Evolutionary conservation across 225 moss, liverwort and hornwort species (phyloP).

Genomic region (Sphagnum contortum): DNA sequence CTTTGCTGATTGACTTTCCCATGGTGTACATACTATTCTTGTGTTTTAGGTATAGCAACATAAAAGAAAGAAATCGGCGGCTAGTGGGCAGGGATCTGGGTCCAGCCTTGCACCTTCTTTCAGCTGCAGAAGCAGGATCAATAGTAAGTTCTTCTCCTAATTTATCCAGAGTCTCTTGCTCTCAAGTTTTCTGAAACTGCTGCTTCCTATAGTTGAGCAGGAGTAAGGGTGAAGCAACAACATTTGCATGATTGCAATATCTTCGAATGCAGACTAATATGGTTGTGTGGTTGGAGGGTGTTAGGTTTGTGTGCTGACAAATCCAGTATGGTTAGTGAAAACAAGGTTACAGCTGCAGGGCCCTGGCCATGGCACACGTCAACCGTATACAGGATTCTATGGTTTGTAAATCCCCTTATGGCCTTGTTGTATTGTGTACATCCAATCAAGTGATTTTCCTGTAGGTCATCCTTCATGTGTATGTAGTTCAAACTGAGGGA

Average conservation of each 20-base stretch:
- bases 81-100: constrained; percentile 37
- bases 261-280: neutral
- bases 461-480: neutral
- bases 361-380: constrained; percentile 48
- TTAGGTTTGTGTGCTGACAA: constrained; percentile 66
- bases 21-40: constrained; percentile 21
- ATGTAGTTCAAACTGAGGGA: neutral
- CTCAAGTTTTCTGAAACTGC: neutral
- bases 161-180: neutral
- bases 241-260: no score
- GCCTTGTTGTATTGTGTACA: neutral
- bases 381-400: constrained; percentile 77
- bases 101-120: constrained; percentile 69
- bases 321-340: constrained; percentile 91
- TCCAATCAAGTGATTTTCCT: neutral
- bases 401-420: constrained; percentile 11
- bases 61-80: constrained; percentile 65
- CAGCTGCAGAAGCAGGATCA: constrained; percentile 88
- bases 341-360: constrained; percentile 90
- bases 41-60: constrained; percentile 37
- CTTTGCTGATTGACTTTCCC: no score
- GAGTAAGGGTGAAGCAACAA: no score
- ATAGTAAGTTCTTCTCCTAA: constrained; percentile 30
- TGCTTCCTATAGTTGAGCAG: no score
- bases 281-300: neutral